phyloP scores from a whole-genome alignment of 176 grass and related monocot species.

The Cymbopogon citratus region DNA sequence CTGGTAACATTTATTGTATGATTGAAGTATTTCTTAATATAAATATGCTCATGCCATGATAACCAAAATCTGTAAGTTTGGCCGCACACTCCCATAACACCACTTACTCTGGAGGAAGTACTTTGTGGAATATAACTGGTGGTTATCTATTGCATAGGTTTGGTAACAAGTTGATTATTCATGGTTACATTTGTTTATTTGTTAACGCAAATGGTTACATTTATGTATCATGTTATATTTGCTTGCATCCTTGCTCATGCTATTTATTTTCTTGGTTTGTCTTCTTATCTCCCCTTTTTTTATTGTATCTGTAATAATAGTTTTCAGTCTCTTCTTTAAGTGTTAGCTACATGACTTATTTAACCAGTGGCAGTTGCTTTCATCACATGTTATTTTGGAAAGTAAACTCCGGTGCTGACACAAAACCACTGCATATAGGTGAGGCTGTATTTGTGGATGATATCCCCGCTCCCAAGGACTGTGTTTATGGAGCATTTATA shows the following conservation, averaged over 20 bases:
- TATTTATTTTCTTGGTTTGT: conserved; percentile 10
- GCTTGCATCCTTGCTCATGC: neutral
- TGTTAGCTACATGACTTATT: neutral
- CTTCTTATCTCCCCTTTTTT: neutral
- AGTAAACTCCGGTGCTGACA: conserved; percentile 8
- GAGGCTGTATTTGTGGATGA: conserved; percentile 94
- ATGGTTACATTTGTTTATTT: neutral
- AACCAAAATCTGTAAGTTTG: neutral
- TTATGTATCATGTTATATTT: neutral
- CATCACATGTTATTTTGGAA: neutral
- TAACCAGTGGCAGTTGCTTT: neutral
- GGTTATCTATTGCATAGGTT: neutral
- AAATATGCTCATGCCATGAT: neutral
- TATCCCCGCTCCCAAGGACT: conserved; percentile 63
- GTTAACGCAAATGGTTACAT: neutral
- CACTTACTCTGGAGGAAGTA: neutral
- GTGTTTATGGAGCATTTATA: conserved; percentile 77
- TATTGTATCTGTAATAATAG: neutral
- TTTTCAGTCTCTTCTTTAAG: neutral
- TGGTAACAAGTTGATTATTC: neutral
- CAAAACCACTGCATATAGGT: conserved; percentile 36
- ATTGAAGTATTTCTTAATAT: neutral
- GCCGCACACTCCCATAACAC: neutral
- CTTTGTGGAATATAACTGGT: neutral
- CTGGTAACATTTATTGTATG: neutral